Evolutionary conservation across 2,329 filamentous ascomycete species (phyloP), one percentile per base, ranked within the genome.

Genomic region (Nakataea oryzae): DNA sequence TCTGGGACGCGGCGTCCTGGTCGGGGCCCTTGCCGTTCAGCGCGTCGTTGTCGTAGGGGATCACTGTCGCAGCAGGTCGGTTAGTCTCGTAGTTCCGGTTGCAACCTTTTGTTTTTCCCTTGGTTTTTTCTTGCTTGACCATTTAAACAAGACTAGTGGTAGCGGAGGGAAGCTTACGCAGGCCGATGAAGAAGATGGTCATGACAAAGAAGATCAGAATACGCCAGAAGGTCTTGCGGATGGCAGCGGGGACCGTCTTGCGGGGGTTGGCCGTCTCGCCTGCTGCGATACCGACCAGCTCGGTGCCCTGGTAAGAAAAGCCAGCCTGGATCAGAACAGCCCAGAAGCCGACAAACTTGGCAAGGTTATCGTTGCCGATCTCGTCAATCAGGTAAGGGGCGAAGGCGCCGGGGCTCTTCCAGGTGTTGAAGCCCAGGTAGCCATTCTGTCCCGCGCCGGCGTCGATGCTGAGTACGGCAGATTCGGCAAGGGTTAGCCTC

Each of bases 211-310:
- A 81, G 65, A 81, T 76, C 60, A 91, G 80, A 66, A 93, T 90
- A 62, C 87, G 84, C 81, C 85, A 90, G 73, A 90, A 92, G 0
- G 89, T 90, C 75, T 85, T 88, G 60, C 84, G 83, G 69, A 92
- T 90, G 28, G 89, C 89, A 14, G 79, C 77, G 0, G 90, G 90
- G 60, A 93, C 87, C 21, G 83, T 86, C 74, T 86, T 88, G 67
- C 83, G 81, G 7, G 89, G 90, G 70, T 91, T 85, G 58, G 83
- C 81, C 9, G 87, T 88, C 75, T 93, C 90, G 64, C 88, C 89
- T 5, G 89, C 89, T n/a, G 87, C 88, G 58, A 93, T 85, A 65
- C 86, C 89, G 11, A 91, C 88, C 21, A 91, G 81, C 74, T 93
- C 90, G 2, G 88, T 85, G 55, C 89, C 89, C 72, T 88, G 86